Evolutionary conservation across 129 eudicot species (phyloP), one percentile per base, ranked within the genome.

Genomic region (Sambucus nigra): DNA sequence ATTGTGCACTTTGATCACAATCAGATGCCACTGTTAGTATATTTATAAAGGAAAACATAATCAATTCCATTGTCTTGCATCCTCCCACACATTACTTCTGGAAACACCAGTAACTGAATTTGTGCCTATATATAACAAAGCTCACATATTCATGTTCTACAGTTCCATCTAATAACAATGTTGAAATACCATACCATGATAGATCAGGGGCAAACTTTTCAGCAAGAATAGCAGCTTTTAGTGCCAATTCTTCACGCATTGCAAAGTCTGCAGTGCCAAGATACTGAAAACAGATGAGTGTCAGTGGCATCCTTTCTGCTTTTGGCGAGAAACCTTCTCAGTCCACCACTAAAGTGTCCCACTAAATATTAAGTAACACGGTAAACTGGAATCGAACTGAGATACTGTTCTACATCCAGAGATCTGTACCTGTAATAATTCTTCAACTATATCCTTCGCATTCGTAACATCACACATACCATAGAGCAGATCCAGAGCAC

Each of bases 381-480:
- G 42, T 33, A 24, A 46, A 31, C 33, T 51, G 31, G 22, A 54
- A 33, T 51, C 25, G 22, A 54, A 33, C 11, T 29, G 32, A 9
- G 42, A 54, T 35, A 5, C 25, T 52, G 21, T 3, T 25, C 29
- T 21, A n/a, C 33, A 53, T 31, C 48, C 13, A 47, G 60, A 18
- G 44, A 55, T 17, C 11, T 40, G 40, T 55, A 86, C 99, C 96
- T 92, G 99, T 76, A 92, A 66, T 51, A 92, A 61, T 70, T 92
- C 99, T 74, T 92, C 99, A 51, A 92, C 99, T 32, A 92, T 92
- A 77, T 86, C 95, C 77, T 92, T 92, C 14, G 99, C 95, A 68
- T 92, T 92, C 19, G 96, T 79, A 61, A 92, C 99, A 67, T 92
- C 99, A 70, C 99, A 92, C 99, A 92, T 92, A 65, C 99, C 99